Percentiles rank a stretch among this genome's conserved stretches.
Evolutionary conservation across 106 monocot genomes (phyloP).

Genomic region (Dioscorea zingiberensis): DNA sequence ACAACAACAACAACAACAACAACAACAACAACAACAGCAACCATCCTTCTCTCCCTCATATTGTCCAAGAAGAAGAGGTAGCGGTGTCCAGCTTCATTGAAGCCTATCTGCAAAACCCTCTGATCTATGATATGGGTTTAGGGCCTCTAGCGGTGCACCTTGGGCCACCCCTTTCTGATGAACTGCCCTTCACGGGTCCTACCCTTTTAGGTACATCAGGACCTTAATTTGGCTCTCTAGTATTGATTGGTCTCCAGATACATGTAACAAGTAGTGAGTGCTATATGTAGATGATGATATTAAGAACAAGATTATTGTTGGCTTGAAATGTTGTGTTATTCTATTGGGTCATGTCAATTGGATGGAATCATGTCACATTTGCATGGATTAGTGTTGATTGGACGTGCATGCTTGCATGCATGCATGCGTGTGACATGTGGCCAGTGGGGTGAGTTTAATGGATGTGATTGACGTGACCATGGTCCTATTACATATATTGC

Average conservation of each 20-base stretch:
- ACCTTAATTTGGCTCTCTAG: too few relatives aligned
- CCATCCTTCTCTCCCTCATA: constrained; percentile 8
- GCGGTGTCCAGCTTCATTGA: constrained; percentile 26
- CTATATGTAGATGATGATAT: background rate
- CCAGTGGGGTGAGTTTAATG: background rate
- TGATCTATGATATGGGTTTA: constrained; percentile 29
- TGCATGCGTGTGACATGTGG: constrained; percentile 18
- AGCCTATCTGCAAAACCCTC: constrained; percentile 25
- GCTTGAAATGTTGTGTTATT: constrained; percentile 10
- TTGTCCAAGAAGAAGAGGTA: constrained; percentile 14
- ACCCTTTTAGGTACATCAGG: constrained; percentile 9
- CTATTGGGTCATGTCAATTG: background rate
- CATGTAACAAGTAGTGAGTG: background rate
- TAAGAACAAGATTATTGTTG: background rate
- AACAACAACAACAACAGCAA: constrained; percentile 5
- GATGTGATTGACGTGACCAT: constrained; percentile 4
- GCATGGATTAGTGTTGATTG: constrained; percentile 17
- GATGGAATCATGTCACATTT: constrained; percentile 17
- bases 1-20: too few relatives aligned
- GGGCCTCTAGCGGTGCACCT: background rate
- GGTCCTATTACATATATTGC: too few relatives aligned
- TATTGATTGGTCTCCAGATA: too few relatives aligned
- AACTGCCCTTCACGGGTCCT: constrained; percentile 12
- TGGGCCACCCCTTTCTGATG: constrained; percentile 9
- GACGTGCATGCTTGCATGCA: constrained; percentile 1